Conservation (phyloP, 306 rosid genomes). For the Carpinus viminea region DNA sequence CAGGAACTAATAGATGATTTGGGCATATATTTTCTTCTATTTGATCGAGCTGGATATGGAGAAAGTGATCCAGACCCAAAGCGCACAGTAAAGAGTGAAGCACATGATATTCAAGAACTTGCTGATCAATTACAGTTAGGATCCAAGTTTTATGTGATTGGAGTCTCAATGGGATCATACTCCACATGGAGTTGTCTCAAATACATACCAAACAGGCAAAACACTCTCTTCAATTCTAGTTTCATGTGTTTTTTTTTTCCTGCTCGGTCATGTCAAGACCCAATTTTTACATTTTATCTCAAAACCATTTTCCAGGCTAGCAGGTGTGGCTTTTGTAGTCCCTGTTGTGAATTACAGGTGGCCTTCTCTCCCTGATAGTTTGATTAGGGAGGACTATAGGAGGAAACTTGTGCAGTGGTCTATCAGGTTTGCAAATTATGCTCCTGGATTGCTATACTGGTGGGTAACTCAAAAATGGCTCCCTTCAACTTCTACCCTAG, state of each 20-base stretch:
- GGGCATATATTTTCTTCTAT: slow-evolving; percentile 71
- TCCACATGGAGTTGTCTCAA: slow-evolving; percentile 88
- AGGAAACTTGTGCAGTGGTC: slow-evolving; percentile 50
- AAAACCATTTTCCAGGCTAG: slow-evolving; percentile 62
- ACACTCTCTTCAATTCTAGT: slow-evolving; percentile 18
- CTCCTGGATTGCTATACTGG: slow-evolving; percentile 72
- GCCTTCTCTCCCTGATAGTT: slow-evolving; percentile 74
- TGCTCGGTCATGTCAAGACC: neutral
- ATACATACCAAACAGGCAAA: slow-evolving; percentile 81
- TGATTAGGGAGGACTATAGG: slow-evolving; percentile 69
- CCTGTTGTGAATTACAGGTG: slow-evolving; percentile 80
- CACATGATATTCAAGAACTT: slow-evolving; percentile 79
- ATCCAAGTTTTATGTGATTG: slow-evolving; percentile 73
- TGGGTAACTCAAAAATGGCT: slow-evolving; percentile 88
- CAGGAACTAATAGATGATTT: slow-evolving; percentile 82
- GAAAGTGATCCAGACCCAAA: slow-evolving; percentile 88
- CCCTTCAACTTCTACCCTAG: slow-evolving; percentile 84
- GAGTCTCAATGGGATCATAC: slow-evolving; percentile 90
- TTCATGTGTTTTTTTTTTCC: neutral
- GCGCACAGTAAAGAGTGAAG: slow-evolving; percentile 73
- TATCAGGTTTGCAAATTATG: slow-evolving; percentile 60
- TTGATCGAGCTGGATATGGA: slow-evolving; percentile 92
- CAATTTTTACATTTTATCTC: slow-evolving; percentile 2
- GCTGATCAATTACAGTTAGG: slow-evolving; percentile 77
- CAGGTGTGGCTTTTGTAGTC: slow-evolving; percentile 79